Evolutionary conservation across 2,329 filamentous ascomycete species (phyloP).

Genomic region (Colletotrichum eremochloae): DNA sequence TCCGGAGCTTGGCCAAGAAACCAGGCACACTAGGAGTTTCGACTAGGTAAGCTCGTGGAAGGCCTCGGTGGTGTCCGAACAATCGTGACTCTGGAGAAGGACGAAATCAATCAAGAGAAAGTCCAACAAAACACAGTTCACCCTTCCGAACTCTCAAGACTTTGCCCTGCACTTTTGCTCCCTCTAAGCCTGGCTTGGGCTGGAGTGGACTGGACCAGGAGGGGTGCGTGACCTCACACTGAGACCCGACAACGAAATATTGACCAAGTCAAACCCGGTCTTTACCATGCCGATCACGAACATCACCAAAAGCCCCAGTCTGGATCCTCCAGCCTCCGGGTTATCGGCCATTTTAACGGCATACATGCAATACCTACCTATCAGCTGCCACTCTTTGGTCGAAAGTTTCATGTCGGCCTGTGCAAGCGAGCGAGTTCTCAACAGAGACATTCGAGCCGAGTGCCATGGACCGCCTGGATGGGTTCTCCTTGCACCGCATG

Average conservation of each 20-base stretch:
- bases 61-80: not conserved
- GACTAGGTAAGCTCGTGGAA: slow-evolving; percentile 8
- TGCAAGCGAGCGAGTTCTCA: not conserved
- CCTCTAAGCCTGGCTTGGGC: not conserved
- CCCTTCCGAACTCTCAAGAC: not conserved
- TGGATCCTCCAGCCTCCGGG: not conserved
- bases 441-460: not conserved
- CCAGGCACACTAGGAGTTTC: slow-evolving; percentile 15
- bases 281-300: slow-evolving; percentile 32
- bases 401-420: not conserved
- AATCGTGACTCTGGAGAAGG: not conserved
- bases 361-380: not conserved
- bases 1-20: slow-evolving; percentile 29
- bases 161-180: slow-evolving; percentile 5
- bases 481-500: slow-evolving; percentile 15
- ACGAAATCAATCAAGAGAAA: slow-evolving; percentile 1
- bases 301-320: slow-evolving; percentile 17
- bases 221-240: slow-evolving; percentile 32
- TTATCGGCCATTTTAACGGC: not conserved
- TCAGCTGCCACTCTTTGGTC: not conserved
- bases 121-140: too few relatives aligned
- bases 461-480: not conserved
- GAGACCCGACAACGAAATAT: slow-evolving; percentile 27
- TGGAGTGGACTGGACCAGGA: not conserved
- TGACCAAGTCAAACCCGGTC: slow-evolving; percentile 31